Evolutionary conservation across 2,329 filamentous ascomycete species (phyloP).

Genomic region (Fulvia fulva): DNA sequence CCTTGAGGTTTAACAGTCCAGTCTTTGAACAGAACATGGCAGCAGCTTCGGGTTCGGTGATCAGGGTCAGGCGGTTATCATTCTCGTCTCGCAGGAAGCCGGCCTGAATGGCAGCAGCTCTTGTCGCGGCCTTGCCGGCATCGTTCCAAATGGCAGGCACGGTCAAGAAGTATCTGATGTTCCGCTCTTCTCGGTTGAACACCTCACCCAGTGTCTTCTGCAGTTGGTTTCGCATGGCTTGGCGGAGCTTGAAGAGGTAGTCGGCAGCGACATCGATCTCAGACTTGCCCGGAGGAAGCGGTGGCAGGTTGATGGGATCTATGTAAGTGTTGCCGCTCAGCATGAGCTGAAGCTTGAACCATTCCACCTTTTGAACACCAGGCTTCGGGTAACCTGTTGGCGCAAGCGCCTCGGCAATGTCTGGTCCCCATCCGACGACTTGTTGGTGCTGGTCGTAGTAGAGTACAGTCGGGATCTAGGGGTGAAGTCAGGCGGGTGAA

Average conservation of each 20-base stretch:
- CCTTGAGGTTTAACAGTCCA: constrained; percentile 89
- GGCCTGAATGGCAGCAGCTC: constrained; percentile 92
- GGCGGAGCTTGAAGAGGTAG: constrained; percentile 95
- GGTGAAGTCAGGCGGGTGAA: constrained; percentile 16
- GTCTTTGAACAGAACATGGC: constrained; percentile 98
- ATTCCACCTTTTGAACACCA: constrained; percentile 97
- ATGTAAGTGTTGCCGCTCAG: constrained; percentile 98
- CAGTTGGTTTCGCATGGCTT: constrained; percentile 91
- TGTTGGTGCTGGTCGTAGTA: constrained; percentile 99
- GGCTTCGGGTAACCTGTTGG: constrained; percentile 97
- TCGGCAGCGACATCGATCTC: constrained; percentile 99
- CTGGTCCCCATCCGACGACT: constrained; percentile 98
- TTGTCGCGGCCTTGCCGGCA: constrained; percentile 92
- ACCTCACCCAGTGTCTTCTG: constrained; percentile 97
- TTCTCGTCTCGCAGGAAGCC: constrained; percentile 96
- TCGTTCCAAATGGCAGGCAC: constrained; percentile 99
- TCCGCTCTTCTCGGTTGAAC: constrained; percentile 95
- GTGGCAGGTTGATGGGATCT: constrained; percentile 96
- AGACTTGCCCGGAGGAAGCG: constrained; percentile 93
- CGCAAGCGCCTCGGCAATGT: constrained; percentile 93
- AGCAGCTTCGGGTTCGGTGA: constrained; percentile 94
- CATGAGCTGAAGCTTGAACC: constrained; percentile 99
- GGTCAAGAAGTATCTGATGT: constrained; percentile 95
- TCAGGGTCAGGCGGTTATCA: constrained; percentile 88
- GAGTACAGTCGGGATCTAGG: constrained; percentile 92